Evolutionary conservation across 1,139 yeast genomes (phyloP), one percentile per base, ranked within the genome.

Genomic region (Debaryomyces sp.): DNA sequence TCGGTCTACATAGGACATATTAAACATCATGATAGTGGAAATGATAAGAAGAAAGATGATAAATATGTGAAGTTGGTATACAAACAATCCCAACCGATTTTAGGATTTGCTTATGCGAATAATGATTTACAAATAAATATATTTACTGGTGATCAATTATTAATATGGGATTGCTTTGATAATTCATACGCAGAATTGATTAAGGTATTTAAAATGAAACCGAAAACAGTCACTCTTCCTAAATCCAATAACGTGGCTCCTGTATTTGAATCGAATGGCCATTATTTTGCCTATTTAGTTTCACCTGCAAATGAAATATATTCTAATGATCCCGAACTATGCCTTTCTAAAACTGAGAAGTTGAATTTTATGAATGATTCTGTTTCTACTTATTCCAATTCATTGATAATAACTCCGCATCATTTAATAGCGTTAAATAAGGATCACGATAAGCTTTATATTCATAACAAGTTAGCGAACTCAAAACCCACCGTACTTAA

Each of bases 131-230:
- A 63, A 50, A 63, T 71, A 4, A 63, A 62, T 45, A 44, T 67
- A 1, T 52, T 67, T 35, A 53, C 64, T 2, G 52, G 55, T 26
- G 49, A 54, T 22, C 50, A 48, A 18, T 49, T 64, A 23, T 57
- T 65, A 41, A 55, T 61, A 18, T 75, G 78, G 78, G 73, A 70
- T 46, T 67, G 70, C 40, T 68, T 70, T 48, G 77, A 71, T 42
- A 55, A 62, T 2, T 50, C 70, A 0, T 62, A 60, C 43, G 47
- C 56, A 6, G 78, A 72, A 48, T 48, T 73, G 13, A 30, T 58
- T 1, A 63, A 64, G 43, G 69, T 68, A 0, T 68, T 73, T 50
- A 70, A 70, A 45, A 54, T 57, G 2, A 42, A 58, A 1, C 68
- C 70, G 5, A 55, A 50, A 13, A 32, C 51, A 7, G 40, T 46